Base-by-base conservation (phyloP, 2,329 filamentous ascomycete genomes). In the Sporothrix pallida region DNA sequence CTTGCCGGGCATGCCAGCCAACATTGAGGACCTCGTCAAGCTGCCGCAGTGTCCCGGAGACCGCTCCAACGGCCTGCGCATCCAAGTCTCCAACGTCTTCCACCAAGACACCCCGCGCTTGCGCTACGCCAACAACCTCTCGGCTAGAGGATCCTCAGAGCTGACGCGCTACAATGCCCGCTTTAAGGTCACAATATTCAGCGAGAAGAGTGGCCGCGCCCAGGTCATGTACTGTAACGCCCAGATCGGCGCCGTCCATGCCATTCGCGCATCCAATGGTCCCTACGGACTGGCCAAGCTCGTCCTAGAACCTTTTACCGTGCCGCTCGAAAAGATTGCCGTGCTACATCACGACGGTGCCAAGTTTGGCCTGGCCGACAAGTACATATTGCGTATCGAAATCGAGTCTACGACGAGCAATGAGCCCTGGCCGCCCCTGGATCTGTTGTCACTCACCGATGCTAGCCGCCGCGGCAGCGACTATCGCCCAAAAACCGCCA, bases 51-150 rank as follows among this genome's bases (percentile, higher is more conserved):
- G 75, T 20, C 76, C 78, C 3, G 74, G 63, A 44, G 70, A 74
- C 8, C 74, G 76, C 23, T 54, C 70, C 60, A 74, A 75, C 50
- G 82, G 83, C 6, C 81, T 89, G 71, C 86, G 86, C 73, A 83
- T 89, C 74, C 85, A 89, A 75, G 81, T 89, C 44, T 81, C 87
- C 78, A 87, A 85, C 77, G 82, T 89, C 74, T 82, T 83, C 69
- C 87, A 87, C 79, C 85, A 84, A 76, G 84, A 87, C 74, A 82
- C 83, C 6, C 79, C 83, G 31, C 80, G 80, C n/a, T 75, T 81
- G n/a, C 83, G 81, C 71, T 77, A 78, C 31, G 80, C 79, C 73
- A 79, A 78, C 73, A 75, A 81, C 48, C 76, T 83, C 31, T 82
- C 82, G 50, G 78, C 79, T 37, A 77, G 80, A 9, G 79, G 81